Conservation (phyloP, 2,329 filamentous ascomycete species). For the Nannizziopsis arthrosporioides region DNA sequence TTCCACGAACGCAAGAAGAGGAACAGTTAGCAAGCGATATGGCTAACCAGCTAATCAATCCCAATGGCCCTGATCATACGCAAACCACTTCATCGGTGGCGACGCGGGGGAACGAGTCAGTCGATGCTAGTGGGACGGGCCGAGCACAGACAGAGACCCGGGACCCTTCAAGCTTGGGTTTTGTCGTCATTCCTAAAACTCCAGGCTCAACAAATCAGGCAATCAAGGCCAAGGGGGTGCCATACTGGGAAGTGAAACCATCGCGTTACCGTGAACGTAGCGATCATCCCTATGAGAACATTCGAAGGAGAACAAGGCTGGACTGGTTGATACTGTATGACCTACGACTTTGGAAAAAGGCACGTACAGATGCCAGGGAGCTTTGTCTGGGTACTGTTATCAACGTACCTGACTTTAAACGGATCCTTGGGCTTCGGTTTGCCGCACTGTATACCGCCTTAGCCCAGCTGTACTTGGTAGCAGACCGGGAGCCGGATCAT, state of each 20-base stretch:
- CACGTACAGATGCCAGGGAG: conserved; percentile 77
- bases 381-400: conserved; percentile 96
- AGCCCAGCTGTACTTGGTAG: conserved; percentile 88
- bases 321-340: conserved; percentile 95
- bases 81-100: not conserved
- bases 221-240: conserved; percentile 39
- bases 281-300: conserved; percentile 65
- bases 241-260: conserved; percentile 80
- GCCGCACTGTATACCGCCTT: conserved; percentile 87
- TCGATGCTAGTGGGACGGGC: not conserved
- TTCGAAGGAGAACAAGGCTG: conserved; percentile 77
- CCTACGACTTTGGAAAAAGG: conserved; percentile 89
- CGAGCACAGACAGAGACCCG: not conserved
- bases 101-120: not conserved
- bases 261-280: conserved; percentile 40
- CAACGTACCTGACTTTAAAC: conserved; percentile 90
- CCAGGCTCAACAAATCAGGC: conserved; percentile 44
- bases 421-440: conserved; percentile 82
- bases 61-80: not conserved
- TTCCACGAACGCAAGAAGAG: conserved; percentile 41
- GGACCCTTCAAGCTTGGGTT: conserved; percentile 5
- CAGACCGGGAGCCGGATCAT: conserved; percentile 90
- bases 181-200: conserved; percentile 66
- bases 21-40: conserved; percentile 1
- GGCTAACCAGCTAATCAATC: not conserved